These are phyloP conservation scores for Chlorociboria aeruginascens DNA, from an alignment of 495 filamentous ascomycete species.

Conservation along the genomic window DNA sequence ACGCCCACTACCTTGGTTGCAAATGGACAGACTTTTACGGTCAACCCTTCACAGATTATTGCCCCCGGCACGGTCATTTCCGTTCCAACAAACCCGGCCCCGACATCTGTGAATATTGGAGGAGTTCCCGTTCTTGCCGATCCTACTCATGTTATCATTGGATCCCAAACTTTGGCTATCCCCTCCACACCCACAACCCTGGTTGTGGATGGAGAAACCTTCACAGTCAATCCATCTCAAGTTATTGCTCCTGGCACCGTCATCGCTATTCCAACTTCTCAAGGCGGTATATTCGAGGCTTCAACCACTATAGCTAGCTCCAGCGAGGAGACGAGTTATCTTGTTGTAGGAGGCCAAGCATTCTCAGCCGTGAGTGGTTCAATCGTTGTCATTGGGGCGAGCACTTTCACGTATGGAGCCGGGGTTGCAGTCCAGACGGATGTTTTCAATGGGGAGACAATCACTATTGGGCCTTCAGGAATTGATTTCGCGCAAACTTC, in stretches of 20 bases:
- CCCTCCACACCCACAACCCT: no score
- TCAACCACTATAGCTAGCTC: slow-evolving; percentile 23
- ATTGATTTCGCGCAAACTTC: slow-evolving; percentile 29
- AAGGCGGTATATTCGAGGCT: slow-evolving; percentile 4
- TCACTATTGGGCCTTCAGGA: slow-evolving; percentile 34
- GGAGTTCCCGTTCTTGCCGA: slow-evolving; percentile 7
- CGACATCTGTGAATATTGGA: slow-evolving; percentile 1
- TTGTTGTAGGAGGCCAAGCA: slow-evolving; percentile 32
- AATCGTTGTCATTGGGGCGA: slow-evolving; percentile 30
- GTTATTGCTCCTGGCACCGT: slow-evolving; percentile 14
- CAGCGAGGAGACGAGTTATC: slow-evolving; percentile 20
- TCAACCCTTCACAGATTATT: slow-evolving; percentile 14
- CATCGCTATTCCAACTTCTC: slow-evolving; percentile 7
- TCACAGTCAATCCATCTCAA: slow-evolving; percentile 14
- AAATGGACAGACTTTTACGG: slow-evolving; percentile 15
- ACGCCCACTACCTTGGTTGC: no score
- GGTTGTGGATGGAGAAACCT: slow-evolving; percentile 9
- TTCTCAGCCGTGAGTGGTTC: slow-evolving; percentile 34
- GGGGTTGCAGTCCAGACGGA: slow-evolving; percentile 14
- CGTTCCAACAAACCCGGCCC: slow-evolving; percentile 1
- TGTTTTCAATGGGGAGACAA: slow-evolving; percentile 11
- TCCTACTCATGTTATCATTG: slow-evolving; percentile 8
- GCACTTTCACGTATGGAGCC: slow-evolving; percentile 29
- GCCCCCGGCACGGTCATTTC: slow-evolving; percentile 8
- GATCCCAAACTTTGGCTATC: background rate